Evolutionary conservation across 495 filamentous ascomycete species (phyloP), one percentile per base, ranked within the genome.

Genomic region (Bryoglossum gracile): DNA sequence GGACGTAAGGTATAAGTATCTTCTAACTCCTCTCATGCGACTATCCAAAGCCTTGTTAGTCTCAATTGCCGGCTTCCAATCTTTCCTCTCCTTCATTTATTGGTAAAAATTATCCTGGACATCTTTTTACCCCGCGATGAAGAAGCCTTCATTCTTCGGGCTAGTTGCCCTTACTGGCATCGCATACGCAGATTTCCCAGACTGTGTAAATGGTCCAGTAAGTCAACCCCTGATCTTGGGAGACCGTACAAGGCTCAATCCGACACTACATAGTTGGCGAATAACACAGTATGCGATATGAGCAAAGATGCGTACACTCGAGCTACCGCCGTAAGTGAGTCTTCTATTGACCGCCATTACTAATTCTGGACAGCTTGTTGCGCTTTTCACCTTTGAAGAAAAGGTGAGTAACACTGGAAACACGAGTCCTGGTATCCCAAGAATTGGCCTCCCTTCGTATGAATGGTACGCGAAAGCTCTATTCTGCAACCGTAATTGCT

Each of bases 381-480:
- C n/a, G 6, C 18, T 44, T 16, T 44, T 53, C 17, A 53, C 72
- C 0, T 61, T 75, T 14, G 72, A 70, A 36, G 77, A 83, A 56
- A 72, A 80, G 25, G 69, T 78, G 19, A 77, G 75, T 30, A 78
- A 76, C 50, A 78, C 77, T 3, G 70, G 71, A 24, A 80, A 75
- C 45, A 67, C 63, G 2, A 69, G 67, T 11, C 72, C 72, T 0
- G 76, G 78, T 0, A 77, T 80, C 18, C 70, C 76, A 10, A 66
- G 78, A 4, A 60, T 84, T 4, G 78, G 78, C 0, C 60, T 83
- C 1, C 77, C 77, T 0, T 38, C 61, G 0, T 83, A 83, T 52
- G 56, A 73, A 56, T 74, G 71, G 68, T 76, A 67, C 65, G 11
- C 49, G n/a, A n/a, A n/a, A n/a, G n/a, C n/a, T n/a, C n/a, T n/a